Conservation (phyloP, 805 yeast genomes). For the Maudiozyma pseudohumilis region DNA sequence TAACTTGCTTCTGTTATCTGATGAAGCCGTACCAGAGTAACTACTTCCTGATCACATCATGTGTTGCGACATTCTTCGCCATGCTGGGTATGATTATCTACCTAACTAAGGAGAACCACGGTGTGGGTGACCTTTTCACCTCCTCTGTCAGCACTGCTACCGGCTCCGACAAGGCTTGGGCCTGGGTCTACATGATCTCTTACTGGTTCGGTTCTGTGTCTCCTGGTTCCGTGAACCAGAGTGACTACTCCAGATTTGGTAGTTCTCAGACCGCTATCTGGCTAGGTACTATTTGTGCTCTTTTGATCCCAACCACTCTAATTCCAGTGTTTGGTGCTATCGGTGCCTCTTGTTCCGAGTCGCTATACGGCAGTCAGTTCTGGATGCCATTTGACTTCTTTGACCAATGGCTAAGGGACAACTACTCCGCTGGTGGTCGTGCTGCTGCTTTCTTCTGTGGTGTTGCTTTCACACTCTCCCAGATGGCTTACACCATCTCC, state of each 20-base stretch:
- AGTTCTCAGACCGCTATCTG: conserved; percentile 26
- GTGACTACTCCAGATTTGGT: conserved; percentile 34
- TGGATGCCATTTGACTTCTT: conserved; percentile 34
- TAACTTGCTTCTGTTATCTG: conserved; percentile 33
- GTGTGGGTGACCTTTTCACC: conserved; percentile 29
- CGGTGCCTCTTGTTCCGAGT: conserved; percentile 32
- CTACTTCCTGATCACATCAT: conserved; percentile 29
- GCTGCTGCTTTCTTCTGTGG: conserved; percentile 36
- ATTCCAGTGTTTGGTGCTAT: conserved; percentile 37
- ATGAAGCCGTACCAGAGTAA: conserved; percentile 38
- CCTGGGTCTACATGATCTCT: conserved; percentile 35
- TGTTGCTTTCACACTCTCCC: conserved; percentile 30
- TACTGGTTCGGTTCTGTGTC: conserved; percentile 36
- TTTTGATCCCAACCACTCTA: conserved; percentile 32
- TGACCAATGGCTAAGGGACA: conserved; percentile 20
- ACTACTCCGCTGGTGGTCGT: conserved; percentile 30
- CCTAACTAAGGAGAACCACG: conserved; percentile 27
- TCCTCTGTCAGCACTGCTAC: conserved; percentile 22
- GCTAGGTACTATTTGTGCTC: conserved; percentile 28
- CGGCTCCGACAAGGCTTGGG: conserved; percentile 33
- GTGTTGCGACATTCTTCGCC: conserved; percentile 31
- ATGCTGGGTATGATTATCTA: conserved; percentile 35
- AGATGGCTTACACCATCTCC: conserved; percentile 32
- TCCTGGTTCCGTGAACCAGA: conserved; percentile 33
- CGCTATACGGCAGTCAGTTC: conserved; percentile 27